Base-by-base conservation (phyloP, 495 filamentous ascomycete genomes). In the Collariella sp. region DNA sequence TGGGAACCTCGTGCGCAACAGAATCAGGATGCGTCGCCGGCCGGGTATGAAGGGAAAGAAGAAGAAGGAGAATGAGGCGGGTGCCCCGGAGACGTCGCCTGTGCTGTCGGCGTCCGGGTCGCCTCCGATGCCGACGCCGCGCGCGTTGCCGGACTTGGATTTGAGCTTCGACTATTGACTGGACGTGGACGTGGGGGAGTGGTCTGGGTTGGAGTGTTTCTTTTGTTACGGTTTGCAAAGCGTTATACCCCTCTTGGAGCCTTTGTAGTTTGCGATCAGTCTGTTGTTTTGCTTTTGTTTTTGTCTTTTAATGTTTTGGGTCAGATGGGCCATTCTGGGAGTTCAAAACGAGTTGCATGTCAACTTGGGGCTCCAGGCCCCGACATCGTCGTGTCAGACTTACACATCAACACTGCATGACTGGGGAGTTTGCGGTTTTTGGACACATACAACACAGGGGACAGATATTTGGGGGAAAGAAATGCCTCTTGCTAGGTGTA, bases 1-100 rank as follows among this genome's bases (percentile, higher is more conserved):
- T 44, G 67, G 65, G 35, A 73, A 73, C 31, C 67, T 75, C 57
- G 70, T 69, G 39, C 67, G 62, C 57, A 73, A 54, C 39, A 60
- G 64, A 35, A 71, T 71, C 26, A 63, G 72, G 38, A 74, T 76
- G 73, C 67, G 73, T 2, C 68, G 61, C 55, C 67, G 72, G 13
- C 5, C 18, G 31, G 20, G 20, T 45, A 60, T 61, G 18, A 68
- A 61, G 50, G 22, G 48, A 19, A 50, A 53, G 20, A 33, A 48
- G 13, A 42, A 54, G 12, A 65, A 61, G 47, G 22, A 50, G 20
- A 50, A 53, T 16, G 29, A 48, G 13, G 45, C 50, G 12, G 65
- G 57, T 52, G 26, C 54, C 9, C 39, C 40, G 23, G 46, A 61
- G 34, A 49, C 15, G 1, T 40, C 62, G n/a, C 50, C 62, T 2